phyloP scores from a whole-genome alignment of 805 yeast species.

The Tetrapisispora arboricola region DNA sequence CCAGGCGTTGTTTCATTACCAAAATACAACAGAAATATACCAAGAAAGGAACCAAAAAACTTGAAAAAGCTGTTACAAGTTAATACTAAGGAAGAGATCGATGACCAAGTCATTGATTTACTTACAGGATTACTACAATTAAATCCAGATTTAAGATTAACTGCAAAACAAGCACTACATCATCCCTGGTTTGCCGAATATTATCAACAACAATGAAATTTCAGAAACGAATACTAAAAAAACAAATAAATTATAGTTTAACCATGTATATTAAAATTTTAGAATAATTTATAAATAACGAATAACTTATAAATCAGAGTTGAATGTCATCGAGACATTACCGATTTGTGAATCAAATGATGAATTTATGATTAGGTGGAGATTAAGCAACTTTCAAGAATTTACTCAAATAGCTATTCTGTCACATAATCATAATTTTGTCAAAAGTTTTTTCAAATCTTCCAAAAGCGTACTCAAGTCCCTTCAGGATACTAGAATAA shows the following conservation, averaged over 20 bases:
- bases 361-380: too few relatives aligned
- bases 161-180: conserved; percentile 43
- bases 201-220: conserved; percentile 13
- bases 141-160: conserved; percentile 42
- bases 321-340: too few relatives aligned
- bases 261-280: neutral
- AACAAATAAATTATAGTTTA: neutral
- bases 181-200: conserved; percentile 33
- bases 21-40: conserved; percentile 88
- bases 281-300: too few relatives aligned
- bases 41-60: conserved; percentile 74
- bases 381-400: too few relatives aligned
- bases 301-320: too few relatives aligned
- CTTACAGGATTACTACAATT: conserved; percentile 35
- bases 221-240: neutral
- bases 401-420: too few relatives aligned
- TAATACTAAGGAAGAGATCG: conserved; percentile 19
- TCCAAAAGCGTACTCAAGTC: too few relatives aligned
- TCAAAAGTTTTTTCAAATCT: too few relatives aligned
- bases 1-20: conserved; percentile 88
- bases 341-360: too few relatives aligned
- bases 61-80: conserved; percentile 33
- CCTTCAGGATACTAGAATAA: too few relatives aligned
- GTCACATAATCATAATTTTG: too few relatives aligned
- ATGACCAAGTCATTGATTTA: conserved; percentile 23